Conservation (phyloP, 116 monocot species). For the Thalassia testudinum region DNA sequence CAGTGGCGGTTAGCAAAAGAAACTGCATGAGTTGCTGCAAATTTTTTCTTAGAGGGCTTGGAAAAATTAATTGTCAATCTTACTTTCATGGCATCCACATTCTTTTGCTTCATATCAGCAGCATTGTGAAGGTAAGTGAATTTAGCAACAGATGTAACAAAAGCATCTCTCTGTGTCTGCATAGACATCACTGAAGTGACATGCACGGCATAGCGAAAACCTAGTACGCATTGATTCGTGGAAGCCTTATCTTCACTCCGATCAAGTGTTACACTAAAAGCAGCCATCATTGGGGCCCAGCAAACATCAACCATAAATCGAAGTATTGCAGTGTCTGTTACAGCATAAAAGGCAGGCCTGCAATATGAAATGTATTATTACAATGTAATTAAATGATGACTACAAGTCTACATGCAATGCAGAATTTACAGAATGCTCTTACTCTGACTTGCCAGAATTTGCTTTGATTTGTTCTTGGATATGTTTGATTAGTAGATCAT, state of each 20-base stretch:
- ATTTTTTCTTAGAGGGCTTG: too few species aligned
- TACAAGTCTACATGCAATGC: not conserved
- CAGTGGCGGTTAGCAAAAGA: too few species aligned
- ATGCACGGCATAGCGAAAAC: conserved; percentile 87
- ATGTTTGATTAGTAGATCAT: conserved; percentile 72
- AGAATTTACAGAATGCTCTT: conserved; percentile 14
- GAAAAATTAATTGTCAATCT: not conserved
- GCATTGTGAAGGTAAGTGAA: conserved; percentile 92
- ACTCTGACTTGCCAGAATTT: conserved; percentile 88
- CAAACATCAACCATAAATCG: conserved; percentile 93
- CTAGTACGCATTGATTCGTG: conserved; percentile 61
- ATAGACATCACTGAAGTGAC: conserved; percentile 90
- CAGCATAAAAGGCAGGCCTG: conserved; percentile 80
- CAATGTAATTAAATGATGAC: not conserved
- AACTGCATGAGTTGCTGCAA: too few species aligned
- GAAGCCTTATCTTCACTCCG: conserved; percentile 76
- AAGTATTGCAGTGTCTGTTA: conserved; percentile 75
- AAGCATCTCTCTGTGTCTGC: conserved; percentile 99
- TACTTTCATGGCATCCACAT: conserved; percentile 99
- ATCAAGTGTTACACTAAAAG: conserved; percentile 96
- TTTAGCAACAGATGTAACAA: conserved; percentile 96
- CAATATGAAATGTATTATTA: conserved; percentile 8
- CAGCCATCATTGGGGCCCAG: conserved; percentile 99
- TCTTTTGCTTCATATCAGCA: conserved; percentile 98
- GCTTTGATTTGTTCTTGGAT: conserved; percentile 98